A percentile compares a stretch with the other conserved stretches of the same genome.
phyloP scores from a whole-genome alignment of 345 rosid genomes.

The Rhodomyrtus tomentosa region DNA sequence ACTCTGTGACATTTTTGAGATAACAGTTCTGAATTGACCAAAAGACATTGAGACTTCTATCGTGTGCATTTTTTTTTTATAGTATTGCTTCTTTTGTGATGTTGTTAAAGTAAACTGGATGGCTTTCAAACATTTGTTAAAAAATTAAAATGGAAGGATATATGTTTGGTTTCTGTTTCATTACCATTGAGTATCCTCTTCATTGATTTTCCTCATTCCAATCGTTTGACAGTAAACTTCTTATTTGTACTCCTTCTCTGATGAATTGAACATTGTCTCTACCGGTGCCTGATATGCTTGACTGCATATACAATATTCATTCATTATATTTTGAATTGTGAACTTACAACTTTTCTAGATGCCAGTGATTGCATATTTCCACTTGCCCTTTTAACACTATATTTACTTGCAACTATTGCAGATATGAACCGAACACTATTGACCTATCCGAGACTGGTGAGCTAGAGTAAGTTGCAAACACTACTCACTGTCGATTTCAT shows the following conservation, averaged over 20 bases:
- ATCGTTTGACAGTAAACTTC: background rate
- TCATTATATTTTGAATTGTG: background rate
- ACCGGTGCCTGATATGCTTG: background rate
- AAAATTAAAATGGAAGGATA: background rate
- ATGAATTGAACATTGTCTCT: background rate
- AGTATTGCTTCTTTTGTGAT: no score
- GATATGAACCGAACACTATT: slow-evolving; percentile 96
- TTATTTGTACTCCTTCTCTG: background rate
- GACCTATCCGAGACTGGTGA: slow-evolving; percentile 80
- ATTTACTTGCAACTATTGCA: slow-evolving; percentile 9
- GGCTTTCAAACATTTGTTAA: background rate
- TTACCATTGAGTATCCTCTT: no score
- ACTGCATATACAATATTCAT: background rate
- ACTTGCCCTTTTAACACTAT: background rate
- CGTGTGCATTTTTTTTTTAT: background rate
- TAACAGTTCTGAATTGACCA: background rate
- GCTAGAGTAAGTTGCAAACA: slow-evolving; percentile 63
- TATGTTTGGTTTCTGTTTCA: background rate
- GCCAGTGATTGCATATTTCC: background rate
- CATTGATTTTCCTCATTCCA: background rate
- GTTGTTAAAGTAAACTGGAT: background rate
- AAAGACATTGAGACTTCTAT: background rate
- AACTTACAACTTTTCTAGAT: background rate
- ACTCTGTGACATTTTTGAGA: background rate
- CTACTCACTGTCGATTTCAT: background rate